Evolutionary conservation across 2,329 filamentous ascomycete genomes (phyloP), one percentile per base, ranked within the genome.

Genomic region (Sclerotinia minor): DNA sequence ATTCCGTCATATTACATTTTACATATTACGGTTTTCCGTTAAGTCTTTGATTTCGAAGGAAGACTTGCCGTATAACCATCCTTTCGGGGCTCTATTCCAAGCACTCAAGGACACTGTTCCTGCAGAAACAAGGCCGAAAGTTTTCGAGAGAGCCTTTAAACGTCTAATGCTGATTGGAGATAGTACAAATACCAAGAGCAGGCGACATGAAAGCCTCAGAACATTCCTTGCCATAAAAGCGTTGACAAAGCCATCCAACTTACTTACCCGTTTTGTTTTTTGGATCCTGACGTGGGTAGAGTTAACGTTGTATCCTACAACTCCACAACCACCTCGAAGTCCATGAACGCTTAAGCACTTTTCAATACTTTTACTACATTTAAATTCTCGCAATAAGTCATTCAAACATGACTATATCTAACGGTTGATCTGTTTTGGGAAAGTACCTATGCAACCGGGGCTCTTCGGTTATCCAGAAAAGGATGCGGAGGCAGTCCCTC

Each of bases 401-500:
- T 50, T 47, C 9, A 35, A 49, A 50, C 19, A 32, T 24, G 44
- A 38, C 8, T 50, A 15, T 35, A 38, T 24, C 44, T 6, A 47
- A 29, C 15, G n/a, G 41, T 60, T 59, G 13, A 47, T n/a, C 21
- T 32, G 41, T 60, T 59, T 26, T 45, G 41, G 32, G 5, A 19
- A 41, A 58, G 15, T 41, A 26, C 54, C n/a, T 38, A 26, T 58
- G 54, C n/a, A 58, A 58, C n/a, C 7, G 19, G 44, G n/a, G 21
- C 58, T 24, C 45, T 8, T 50, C 47, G 59, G 59, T 21, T 50
- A 17, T 17, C 29, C 13, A 26, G 35, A 26, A 9, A 26, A n/a
- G 59, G 15, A 11, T 38, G 32, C 59, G 59, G 59, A 63, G 17
- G 32, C 45, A 63, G 45, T 50, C 45, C 59, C 29, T 63, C 59